Percentiles rank a stretch among this genome's conserved stretches.
These are phyloP conservation scores for Ploettnerulaceae sp. DNA, from an alignment of 2,329 filamentous ascomycete genomes.

Conservation along the genomic window DNA sequence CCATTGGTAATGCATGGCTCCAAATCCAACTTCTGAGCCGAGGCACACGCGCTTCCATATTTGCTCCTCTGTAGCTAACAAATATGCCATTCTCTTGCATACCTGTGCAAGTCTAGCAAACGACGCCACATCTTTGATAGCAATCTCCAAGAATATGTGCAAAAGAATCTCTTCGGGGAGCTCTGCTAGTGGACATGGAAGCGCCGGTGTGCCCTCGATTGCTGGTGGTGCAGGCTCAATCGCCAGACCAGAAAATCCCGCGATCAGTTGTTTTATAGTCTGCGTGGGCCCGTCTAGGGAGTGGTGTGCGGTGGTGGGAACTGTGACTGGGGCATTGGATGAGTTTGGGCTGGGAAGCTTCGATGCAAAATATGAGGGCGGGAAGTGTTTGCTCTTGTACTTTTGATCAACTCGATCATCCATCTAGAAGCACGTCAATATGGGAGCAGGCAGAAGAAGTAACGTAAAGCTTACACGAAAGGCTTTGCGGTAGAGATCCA, in stretches of 20 bases:
- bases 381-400: constrained; percentile 91
- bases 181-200: constrained; percentile 71
- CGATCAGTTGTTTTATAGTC: constrained; percentile 64
- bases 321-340: constrained; percentile 46
- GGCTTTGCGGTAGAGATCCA: constrained; percentile 82
- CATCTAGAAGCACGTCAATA: constrained; percentile 49
- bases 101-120: constrained; percentile 73
- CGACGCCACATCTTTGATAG: constrained; percentile 67
- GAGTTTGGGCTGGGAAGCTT: constrained; percentile 36
- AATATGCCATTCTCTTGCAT: constrained; percentile 81
- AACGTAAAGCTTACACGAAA: constrained; percentile 59
- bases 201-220: constrained; percentile 66
- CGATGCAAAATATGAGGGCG: constrained; percentile 50
- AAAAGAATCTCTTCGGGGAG: constrained; percentile 81
- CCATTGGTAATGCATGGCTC: constrained; percentile 77
- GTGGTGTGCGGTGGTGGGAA: constrained; percentile 51
- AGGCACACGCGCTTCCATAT: constrained; percentile 79
- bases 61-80: constrained; percentile 76
- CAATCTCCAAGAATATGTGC: constrained; percentile 70
- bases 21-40: constrained; percentile 70
- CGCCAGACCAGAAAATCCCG: constrained; percentile 64
- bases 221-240: constrained; percentile 64
- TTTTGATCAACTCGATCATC: constrained; percentile 77
- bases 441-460: not conserved
- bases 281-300: constrained; percentile 51